Base-by-base conservation (phyloP, 2,329 filamentous ascomycete genomes). In the Neonectria faginata region DNA sequence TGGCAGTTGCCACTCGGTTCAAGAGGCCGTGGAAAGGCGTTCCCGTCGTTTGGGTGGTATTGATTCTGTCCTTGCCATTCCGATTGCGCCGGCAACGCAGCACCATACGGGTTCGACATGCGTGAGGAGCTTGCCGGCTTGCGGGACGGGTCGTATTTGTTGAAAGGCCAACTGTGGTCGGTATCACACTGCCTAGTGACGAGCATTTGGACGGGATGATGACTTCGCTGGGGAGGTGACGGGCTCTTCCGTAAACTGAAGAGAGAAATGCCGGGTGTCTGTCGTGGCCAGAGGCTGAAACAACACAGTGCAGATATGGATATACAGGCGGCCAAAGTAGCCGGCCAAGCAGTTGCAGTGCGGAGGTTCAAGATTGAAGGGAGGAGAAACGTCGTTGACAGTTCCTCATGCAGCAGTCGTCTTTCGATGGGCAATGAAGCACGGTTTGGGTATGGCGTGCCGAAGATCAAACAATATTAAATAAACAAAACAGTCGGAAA, bases 11-110 rank as follows among this genome's bases (percentile, higher is more conserved):
- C 73, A 39, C 79, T 79, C 75, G 83, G 79, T 57, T 81, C 80
- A 70, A 82, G 85, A 14, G 81, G 60, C 64, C 82, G 82, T 50
- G 81, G 74, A 69, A 84, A 85, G 64, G 74, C 79, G 72, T 75
- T 81, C 61, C 84, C 83, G 45, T 77, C 77, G 18, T 81, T 80
- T 31, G 83, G 78, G 61, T 84, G 77, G 71, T 84, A 85, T 25
- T 84, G 82, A 75, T 85, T 85, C 75, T 85, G 83, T 65, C 82
- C 83, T 76, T 85, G 85, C 86, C 86, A 88, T 77, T 85, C 84
- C 71, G 84, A 80, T 80, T 85, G 84, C 74, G 84, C 82, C 73
- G 84, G 82, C 77, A 85, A 77, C 70, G 83, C 81, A 65, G 81
- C 73, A 74, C 85, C 82, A 79, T 84, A 86, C 73, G 80, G 76